Evolutionary conservation across 371 early-diverging fungal species (phyloP), one percentile per base, ranked within the genome.

Genomic region (Syncephalastrum monosporum): DNA sequence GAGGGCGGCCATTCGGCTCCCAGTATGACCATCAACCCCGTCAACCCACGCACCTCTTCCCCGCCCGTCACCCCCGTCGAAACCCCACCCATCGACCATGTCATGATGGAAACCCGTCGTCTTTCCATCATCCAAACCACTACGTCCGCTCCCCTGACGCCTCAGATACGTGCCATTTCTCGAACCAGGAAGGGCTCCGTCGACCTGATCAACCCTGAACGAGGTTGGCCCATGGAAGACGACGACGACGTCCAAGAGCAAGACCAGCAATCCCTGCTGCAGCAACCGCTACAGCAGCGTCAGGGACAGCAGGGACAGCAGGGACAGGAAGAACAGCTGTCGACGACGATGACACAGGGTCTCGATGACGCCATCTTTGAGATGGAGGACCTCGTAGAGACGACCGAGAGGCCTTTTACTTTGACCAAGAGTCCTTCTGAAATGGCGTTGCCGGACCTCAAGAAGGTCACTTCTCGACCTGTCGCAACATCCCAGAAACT

Each of bases 361-460:
- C 53, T 4, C 25, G 42, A 59, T 5, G 49, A 60, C 16, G 46
- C 14, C 13, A 42, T 60, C 5, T 60, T 60, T 54, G 27, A 48
- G 12, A 60, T 60, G 60, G 60, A 60, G 14, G 60, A 54, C 27
- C 23, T 46, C n/a, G 15, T 46, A 23, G 23, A 19, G 0, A 23
- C n/a, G n/a, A 15, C n/a, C 1, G 38, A 33, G 86, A 85, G 19
- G 2, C 47, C 47, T 19, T 19, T 10, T 33, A 33, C 38, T 8
- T 10, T 33, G 38, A 33, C 38, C 38, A 33, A 33, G 10, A 33
- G 38, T 12, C 8, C 8, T 10, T 33, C 38, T 33, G 38, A 33
- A 33, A 10, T 33, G 38, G 38, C 38, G 10, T 10, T 33, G 10
- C 38, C 38, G 8, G 38, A 33, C 12, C 38, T 33, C 38, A 33